Base-by-base conservation (phyloP, 306 rosid species). In the Fagus sylvatica region DNA sequence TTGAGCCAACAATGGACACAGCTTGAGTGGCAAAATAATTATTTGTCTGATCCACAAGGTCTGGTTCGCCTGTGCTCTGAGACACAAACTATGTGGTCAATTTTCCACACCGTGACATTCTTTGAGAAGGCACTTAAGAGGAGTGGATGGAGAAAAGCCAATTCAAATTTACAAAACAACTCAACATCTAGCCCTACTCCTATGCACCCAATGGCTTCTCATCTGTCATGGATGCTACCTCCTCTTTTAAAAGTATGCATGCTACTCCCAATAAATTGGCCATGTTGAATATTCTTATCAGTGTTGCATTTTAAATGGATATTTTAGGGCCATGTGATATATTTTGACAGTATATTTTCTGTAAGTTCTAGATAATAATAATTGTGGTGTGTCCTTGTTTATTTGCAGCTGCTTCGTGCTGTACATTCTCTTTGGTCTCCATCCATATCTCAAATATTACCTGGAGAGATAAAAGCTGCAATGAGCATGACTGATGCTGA, bases 61-160 rank as follows among this genome's bases (percentile, higher is more conserved):
- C 54, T 93, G 85, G 90, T 91, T 85, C 89, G 73, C 78, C 75
- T 95, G 86, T 93, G 93, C 83, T 86, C 89, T 0, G 99, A 90
- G 84, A 68, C 94, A 30, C 72, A 93, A 73, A 81, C 84, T 39
- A 91, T 93, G 99, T 95, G 99, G 99, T 93, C 94, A 68, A 74
- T 93, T 78, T 95, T 95, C 78, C 99, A 95, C 81, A 82, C 93
- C 0, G 78, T 91, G 81, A 90, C 98, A 78, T 95, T 95, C 87
- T 95, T 95, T 86, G 99, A 95, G 86, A 95, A 86, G 86, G 99
- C 99, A 39, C 98, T 95, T 48, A 95, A 93, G 93, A 91, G 99
- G 84, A 93, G 98, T 85, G 99, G 98, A 73, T 62, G 82, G 51
- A 93, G 89, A 87, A 93, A 91, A 91, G 69, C 91, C 39, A 83